Percentiles rank a stretch among this genome's conserved stretches.
These are phyloP conservation scores for Themeda triandra DNA, from an alignment of 176 grass and related monocot genomes.

Conservation along the genomic window DNA sequence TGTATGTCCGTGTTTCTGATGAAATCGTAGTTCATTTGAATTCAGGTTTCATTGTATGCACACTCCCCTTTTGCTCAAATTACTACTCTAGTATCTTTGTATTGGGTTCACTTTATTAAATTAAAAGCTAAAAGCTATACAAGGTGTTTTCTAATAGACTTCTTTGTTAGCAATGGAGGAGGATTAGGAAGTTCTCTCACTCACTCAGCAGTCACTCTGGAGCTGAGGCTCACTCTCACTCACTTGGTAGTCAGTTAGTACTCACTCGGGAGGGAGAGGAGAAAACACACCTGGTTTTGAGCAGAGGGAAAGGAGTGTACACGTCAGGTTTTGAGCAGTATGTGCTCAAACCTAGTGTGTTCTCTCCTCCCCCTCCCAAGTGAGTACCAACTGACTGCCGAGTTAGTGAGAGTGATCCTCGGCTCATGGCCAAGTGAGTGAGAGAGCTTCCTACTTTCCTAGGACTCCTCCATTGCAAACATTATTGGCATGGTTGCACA, in stretches of 20 bases:
- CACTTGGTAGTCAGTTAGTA: background rate
- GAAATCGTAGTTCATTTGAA: background rate
- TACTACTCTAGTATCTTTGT: background rate
- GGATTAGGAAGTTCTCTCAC: background rate
- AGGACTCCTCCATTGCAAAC: background rate
- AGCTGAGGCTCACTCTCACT: background rate
- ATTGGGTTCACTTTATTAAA: background rate
- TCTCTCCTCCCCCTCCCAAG: too few relatives aligned
- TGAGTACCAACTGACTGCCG: background rate
- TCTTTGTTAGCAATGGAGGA: background rate
- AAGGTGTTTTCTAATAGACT: background rate
- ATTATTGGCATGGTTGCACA: background rate
- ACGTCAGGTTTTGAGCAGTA: too few relatives aligned
- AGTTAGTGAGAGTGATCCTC: background rate
- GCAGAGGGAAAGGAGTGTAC: too few relatives aligned
- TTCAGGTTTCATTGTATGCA: background rate
- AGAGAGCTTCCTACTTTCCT: background rate
- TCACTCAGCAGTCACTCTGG: background rate
- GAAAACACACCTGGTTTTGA: too few relatives aligned
- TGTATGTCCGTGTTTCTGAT: background rate
- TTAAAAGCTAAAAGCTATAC: background rate
- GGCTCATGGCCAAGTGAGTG: background rate
- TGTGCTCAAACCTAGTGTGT: background rate
- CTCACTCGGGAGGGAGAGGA: too few relatives aligned
- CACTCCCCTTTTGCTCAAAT: background rate